Base-by-base conservation (phyloP, 805 yeast species). In the Pichia ethanolica region DNA sequence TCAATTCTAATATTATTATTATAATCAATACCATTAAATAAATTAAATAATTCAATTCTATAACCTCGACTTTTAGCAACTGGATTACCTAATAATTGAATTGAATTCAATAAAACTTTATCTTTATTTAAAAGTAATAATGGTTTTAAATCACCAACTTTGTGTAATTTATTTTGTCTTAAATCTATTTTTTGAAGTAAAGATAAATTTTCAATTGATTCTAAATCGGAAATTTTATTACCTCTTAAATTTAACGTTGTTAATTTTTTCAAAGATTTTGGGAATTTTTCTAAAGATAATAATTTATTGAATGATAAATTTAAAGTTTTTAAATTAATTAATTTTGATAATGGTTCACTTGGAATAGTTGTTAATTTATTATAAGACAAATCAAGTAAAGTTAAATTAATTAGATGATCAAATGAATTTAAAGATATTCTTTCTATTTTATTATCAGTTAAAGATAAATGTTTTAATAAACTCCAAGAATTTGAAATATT, bases 1-100 rank as follows among this genome's bases (percentile, higher is more conserved):
- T 79, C 84, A 37, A 79, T 74, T 55, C 75, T 75, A 51, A 79
- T 58, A 7, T 59, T 58, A 53, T 77, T 77, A 27, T 68, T 67
- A 51, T 72, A 73, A 49, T 69, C 71, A 38, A 76, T 73, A 8
- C 82, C 83, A 57, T 78, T 78, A 55, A 77, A 68, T 45, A 79
- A 61, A 60, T 80, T 79, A 64, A 79, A 79, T 12, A 79, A 59
- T 42, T 80, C 83, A 14, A 72, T 70, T 51, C 85, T 60, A 54
- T 75, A 78, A 56, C 74, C 68, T 65, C 79, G 45, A 43, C 57
- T 60, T 25, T 53, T 54, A 7, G 67, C 57, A 26, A 68, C 47
- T 0, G 71, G 68, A 56, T 79, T 79, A 34, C 73, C 74, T 5
- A 65, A 58, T 6, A 69, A 48, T 42, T 61, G 60, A 39, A 69